Base-by-base conservation (phyloP, 345 rosid genomes). In the Citrus mangshanensis region DNA sequence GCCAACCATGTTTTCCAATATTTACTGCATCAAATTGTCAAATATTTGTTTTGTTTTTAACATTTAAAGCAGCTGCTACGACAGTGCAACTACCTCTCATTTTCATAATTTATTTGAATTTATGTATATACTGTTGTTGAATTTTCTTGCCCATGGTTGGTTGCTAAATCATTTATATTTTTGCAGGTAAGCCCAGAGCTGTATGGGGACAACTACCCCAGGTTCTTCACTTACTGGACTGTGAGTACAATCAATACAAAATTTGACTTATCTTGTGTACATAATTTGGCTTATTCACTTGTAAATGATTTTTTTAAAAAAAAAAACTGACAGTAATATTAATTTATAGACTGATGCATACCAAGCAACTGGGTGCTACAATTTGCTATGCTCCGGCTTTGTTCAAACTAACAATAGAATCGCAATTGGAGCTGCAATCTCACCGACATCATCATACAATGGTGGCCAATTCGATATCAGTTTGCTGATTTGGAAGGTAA, bases 211-310 rank as follows among this genome's bases (percentile, higher is more conserved):
- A 88, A 82, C 80, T 89, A 88, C 76, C 97, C 99, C 32, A 94
- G 99, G 87, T 97, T 97, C 85, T 97, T 97, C 62, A 97, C 97
- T 4, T 97, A 97, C 80, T 97, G 99, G 99, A 97, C 99, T 54
- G 99, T 97, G 83, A 88, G 91, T 87, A 66, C n/a, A 16, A 9
- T n/a, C n/a, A n/a, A 18, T n/a, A 51, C 78, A 64, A 51, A 49
- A 38, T 21, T 75, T 46, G 76, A 46, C 62, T 27, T 60, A 2
- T 34, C 28, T 76, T 64, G 34, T 3, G 6, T 28, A 68, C 55
- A 42, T 58, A 30, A 34, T 63, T 56, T 63, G 76, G 27, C 63
- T 28, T 62, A 27, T 51, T 19, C 68, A 68, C 46, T 40, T 38
- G 46, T 51, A 49, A 70, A 16, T 0, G 14, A 46, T 38, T 38